Evolutionary conservation across 371 early-diverging fungal species (phyloP).

Genomic region (Actinomucor elegans): DNA sequence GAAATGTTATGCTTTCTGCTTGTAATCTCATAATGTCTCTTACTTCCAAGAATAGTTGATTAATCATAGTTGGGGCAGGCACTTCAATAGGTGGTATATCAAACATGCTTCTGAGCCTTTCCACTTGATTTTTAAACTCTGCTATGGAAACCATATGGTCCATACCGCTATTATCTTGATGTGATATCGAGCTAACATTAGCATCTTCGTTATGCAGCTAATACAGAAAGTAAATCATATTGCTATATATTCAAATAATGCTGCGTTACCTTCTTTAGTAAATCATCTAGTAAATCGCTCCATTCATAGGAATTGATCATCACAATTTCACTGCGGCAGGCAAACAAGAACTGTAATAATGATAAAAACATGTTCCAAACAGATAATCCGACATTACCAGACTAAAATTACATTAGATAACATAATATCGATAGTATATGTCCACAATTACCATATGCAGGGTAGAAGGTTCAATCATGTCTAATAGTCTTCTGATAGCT

Average conservation of each 20-base stretch:
- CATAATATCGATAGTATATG: background rate
- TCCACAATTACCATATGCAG: slow-evolving; percentile 24
- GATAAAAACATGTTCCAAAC: slow-evolving; percentile 52
- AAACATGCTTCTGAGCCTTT: slow-evolving; percentile 41
- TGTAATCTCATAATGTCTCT: slow-evolving; percentile 51
- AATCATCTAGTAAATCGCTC: slow-evolving; percentile 35
- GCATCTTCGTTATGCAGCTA: slow-evolving; percentile 4
- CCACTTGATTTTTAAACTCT: slow-evolving; percentile 28
- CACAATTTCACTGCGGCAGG: slow-evolving; percentile 37
- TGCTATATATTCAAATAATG: background rate
- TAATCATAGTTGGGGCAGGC: slow-evolving; percentile 31
- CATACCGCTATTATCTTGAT: slow-evolving; percentile 6
- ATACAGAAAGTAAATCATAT: background rate
- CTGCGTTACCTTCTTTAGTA: slow-evolving; percentile 32
- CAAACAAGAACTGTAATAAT: slow-evolving; percentile 44
- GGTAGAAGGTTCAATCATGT: slow-evolving; percentile 26
- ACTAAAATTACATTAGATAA: slow-evolving; percentile 10
- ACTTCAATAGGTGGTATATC: slow-evolving; percentile 45
- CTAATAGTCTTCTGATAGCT: slow-evolving; percentile 29
- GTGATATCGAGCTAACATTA: background rate
- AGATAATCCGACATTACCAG: slow-evolving; percentile 37
- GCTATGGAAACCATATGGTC: slow-evolving; percentile 17
- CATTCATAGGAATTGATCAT: slow-evolving; percentile 50
- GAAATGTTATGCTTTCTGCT: slow-evolving; percentile 30
- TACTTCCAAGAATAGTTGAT: slow-evolving; percentile 46